Conservation (phyloP, 164 flowering plant species). For the Nelumbo lutea region DNA sequence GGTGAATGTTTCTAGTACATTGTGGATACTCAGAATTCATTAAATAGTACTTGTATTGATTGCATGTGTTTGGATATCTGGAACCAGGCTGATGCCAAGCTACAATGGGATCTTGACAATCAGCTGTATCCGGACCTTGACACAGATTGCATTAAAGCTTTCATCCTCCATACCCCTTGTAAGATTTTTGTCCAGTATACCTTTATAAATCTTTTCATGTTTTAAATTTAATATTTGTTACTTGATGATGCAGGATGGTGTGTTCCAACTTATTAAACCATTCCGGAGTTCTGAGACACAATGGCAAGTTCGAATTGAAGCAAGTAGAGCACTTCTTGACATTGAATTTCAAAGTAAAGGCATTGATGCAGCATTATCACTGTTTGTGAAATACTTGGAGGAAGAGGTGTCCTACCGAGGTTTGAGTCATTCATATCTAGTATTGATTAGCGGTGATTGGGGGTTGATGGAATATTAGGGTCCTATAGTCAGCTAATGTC, state of each 20-base stretch:
- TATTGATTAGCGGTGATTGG: too few relatives aligned
- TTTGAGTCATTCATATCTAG: slow-evolving; percentile 6
- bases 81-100: slow-evolving; percentile 87
- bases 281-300: slow-evolving; percentile 42
- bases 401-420: slow-evolving; percentile 84
- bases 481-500: too few relatives aligned
- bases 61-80: slow-evolving; percentile 8
- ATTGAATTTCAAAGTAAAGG: slow-evolving; percentile 71
- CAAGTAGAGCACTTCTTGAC: slow-evolving; percentile 80
- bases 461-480: too few relatives aligned
- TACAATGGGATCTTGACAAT: slow-evolving; percentile 85
- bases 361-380: slow-evolving; percentile 60
- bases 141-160: slow-evolving; percentile 74
- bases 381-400: slow-evolving; percentile 53
- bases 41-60: slow-evolving; percentile 1
- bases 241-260: slow-evolving; percentile 53
- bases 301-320: slow-evolving; percentile 89
- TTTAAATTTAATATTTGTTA: background rate
- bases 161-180: slow-evolving; percentile 70
- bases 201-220: background rate
- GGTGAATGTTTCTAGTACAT: slow-evolving; percentile 37
- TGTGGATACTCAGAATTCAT: slow-evolving; percentile 3
- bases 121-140: slow-evolving; percentile 83
- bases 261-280: slow-evolving; percentile 66
- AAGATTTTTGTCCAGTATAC: slow-evolving; percentile 19